Conservation (phyloP, 2,329 filamentous ascomycete genomes). For the Hypoxylon sp. region DNA sequence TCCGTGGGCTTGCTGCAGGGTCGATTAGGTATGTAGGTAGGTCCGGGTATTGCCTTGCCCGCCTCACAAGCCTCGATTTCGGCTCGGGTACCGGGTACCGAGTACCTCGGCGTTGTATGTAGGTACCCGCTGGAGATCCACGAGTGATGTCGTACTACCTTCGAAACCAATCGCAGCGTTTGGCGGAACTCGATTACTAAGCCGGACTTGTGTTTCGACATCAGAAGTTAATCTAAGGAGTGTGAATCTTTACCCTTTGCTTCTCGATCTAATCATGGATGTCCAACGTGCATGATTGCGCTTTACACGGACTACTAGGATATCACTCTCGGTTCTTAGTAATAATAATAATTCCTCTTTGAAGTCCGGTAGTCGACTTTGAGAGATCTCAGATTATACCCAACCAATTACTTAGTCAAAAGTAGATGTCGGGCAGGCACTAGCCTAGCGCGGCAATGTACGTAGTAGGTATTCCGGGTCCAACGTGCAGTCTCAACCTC, state of each 20-base stretch:
- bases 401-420: too few species aligned
- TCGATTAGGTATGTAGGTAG: neutral
- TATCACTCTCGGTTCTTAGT: neutral
- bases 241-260: neutral
- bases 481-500: neutral
- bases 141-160: neutral
- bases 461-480: too few species aligned
- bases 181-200: neutral
- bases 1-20: slow-evolving; percentile 11
- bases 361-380: too few species aligned
- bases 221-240: neutral
- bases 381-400: too few species aligned
- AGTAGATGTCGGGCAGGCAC: too few species aligned
- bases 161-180: neutral
- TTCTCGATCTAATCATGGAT: neutral
- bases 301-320: neutral
- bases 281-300: neutral
- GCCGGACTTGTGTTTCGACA: neutral
- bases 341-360: neutral
- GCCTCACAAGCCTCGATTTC: slow-evolving; percentile 7
- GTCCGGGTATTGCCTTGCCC: slow-evolving; percentile 7
- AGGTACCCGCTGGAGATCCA: neutral
- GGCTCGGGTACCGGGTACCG: slow-evolving; percentile 8
- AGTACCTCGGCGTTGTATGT: slow-evolving; percentile 1
- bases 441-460: too few species aligned